A percentile compares a stretch with the other conserved stretches of the same genome.
Evolutionary conservation across 805 yeast species (phyloP).

Genomic region (Saccharomycopsis oosterbeekiorum): DNA sequence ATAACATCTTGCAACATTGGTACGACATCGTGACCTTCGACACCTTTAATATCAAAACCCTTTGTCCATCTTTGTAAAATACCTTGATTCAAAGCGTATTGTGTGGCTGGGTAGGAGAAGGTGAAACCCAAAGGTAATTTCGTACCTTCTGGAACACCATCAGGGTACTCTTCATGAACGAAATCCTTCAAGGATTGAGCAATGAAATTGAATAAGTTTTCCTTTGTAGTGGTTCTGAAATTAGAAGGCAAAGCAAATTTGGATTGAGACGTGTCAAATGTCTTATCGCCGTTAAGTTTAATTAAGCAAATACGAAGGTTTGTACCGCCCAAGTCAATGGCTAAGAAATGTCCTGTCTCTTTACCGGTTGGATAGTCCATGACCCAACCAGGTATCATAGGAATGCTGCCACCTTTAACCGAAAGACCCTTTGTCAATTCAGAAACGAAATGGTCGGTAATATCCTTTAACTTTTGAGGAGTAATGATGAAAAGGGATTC

Average conservation of each 20-base stretch:
- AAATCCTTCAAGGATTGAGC: slow-evolving; percentile 72
- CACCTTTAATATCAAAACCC: slow-evolving; percentile 89
- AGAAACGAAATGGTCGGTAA: slow-evolving; percentile 63
- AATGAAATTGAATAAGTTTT: slow-evolving; percentile 75
- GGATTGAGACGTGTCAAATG: slow-evolving; percentile 79
- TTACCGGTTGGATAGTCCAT: slow-evolving; percentile 86
- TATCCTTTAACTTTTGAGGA: slow-evolving; percentile 46
- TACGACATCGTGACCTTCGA: slow-evolving; percentile 90
- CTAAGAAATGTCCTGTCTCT: slow-evolving; percentile 83
- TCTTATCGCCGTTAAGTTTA: slow-evolving; percentile 69
- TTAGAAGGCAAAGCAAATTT: slow-evolving; percentile 71
- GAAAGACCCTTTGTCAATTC: slow-evolving; percentile 80
- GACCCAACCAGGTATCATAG: slow-evolving; percentile 98
- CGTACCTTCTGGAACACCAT: slow-evolving; percentile 37
- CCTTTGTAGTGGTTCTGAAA: slow-evolving; percentile 70
- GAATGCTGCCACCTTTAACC: slow-evolving; percentile 72
- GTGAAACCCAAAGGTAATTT: slow-evolving; percentile 84
- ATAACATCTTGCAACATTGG: slow-evolving; percentile 80
- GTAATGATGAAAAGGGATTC: slow-evolving; percentile 57
- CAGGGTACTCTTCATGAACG: slow-evolving; percentile 55
- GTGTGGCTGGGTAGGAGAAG: slow-evolving; percentile 85
- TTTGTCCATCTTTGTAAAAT: slow-evolving; percentile 93
- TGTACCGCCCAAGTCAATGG: slow-evolving; percentile 96
- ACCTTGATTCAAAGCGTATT: slow-evolving; percentile 76
- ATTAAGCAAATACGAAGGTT: slow-evolving; percentile 89